Conservation (phyloP, 805 yeast genomes). For the Lipomyces yamadae region DNA sequence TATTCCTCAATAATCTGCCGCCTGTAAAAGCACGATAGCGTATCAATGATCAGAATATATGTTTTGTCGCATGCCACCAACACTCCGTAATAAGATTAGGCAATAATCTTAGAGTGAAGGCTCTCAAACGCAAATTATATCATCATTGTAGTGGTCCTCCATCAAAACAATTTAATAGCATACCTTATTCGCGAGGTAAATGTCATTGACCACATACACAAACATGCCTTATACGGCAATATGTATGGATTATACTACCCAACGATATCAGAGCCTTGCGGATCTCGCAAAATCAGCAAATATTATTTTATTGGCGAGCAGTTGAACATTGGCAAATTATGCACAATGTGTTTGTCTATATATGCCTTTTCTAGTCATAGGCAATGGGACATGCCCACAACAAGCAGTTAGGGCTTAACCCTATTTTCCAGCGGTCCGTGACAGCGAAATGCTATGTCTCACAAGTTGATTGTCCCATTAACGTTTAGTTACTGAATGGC, state of each 20-base stretch:
- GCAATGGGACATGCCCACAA: background rate
- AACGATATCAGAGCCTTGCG: too few species aligned
- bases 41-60: slow-evolving; percentile 24
- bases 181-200: background rate
- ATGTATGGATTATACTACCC: too few species aligned
- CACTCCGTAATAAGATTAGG: slow-evolving; percentile 53
- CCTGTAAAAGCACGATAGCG: background rate
- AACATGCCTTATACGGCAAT: too few species aligned
- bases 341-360: background rate
- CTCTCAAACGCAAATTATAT: slow-evolving; percentile 62
- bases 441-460: background rate
- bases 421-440: background rate
- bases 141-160: slow-evolving; percentile 48
- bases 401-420: background rate
- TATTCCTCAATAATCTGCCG: background rate
- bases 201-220: background rate
- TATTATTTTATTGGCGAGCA: too few species aligned
- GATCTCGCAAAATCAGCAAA: too few species aligned
- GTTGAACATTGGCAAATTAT: too few species aligned
- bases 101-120: slow-evolving; percentile 51
- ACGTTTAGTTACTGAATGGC: background rate
- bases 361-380: background rate
- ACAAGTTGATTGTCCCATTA: background rate
- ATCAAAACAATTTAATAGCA: background rate
- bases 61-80: slow-evolving; percentile 48